Evolutionary conservation across 805 yeast species (phyloP).

Genomic region (Naumovozyma baii): DNA sequence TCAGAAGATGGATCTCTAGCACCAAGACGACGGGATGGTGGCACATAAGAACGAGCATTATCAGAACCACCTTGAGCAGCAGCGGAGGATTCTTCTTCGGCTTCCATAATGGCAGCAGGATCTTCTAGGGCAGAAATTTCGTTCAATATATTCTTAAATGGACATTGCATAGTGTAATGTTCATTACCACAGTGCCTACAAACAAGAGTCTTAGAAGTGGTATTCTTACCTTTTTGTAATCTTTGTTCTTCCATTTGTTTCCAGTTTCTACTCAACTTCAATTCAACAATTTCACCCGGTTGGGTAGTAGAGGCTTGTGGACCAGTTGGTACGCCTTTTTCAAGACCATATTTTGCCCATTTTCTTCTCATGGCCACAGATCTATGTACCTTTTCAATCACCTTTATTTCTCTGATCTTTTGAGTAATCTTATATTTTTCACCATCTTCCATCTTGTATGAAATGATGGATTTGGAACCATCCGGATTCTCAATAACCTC

Average conservation of each 20-base stretch:
- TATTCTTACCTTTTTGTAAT: conserved; percentile 37
- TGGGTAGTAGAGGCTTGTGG: conserved; percentile 86
- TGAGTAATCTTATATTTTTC: conserved; percentile 83
- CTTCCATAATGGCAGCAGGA: conserved; percentile 25
- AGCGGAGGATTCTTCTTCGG: conserved; percentile 26
- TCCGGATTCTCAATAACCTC: conserved; percentile 70
- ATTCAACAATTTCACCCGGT: conserved; percentile 72
- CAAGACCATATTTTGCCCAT: conserved; percentile 86
- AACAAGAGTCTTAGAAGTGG: conserved; percentile 39
- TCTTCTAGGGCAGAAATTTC: conserved; percentile 36
- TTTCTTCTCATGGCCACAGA: conserved; percentile 77
- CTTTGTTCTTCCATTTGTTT: conserved; percentile 68
- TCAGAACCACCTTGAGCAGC: conserved; percentile 27
- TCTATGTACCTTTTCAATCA: conserved; percentile 74
- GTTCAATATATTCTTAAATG: conserved; percentile 79
- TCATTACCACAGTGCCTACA: conserved; percentile 93
- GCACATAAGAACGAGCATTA: conserved; percentile 41
- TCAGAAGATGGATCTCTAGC: conserved; percentile 35
- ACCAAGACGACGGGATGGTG: conserved; percentile 45
- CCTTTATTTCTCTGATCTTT: conserved; percentile 64
- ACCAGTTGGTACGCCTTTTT: conserved; percentile 62
- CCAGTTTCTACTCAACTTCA: conserved; percentile 69
- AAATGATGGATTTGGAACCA: conserved; percentile 81
- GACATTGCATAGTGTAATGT: conserved; percentile 92
- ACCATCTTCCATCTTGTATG: conserved; percentile 68